These are phyloP conservation scores for Leccinum griseonigrum DNA, from an alignment of 1,284 basidiomycete species.

Conservation along the genomic window DNA sequence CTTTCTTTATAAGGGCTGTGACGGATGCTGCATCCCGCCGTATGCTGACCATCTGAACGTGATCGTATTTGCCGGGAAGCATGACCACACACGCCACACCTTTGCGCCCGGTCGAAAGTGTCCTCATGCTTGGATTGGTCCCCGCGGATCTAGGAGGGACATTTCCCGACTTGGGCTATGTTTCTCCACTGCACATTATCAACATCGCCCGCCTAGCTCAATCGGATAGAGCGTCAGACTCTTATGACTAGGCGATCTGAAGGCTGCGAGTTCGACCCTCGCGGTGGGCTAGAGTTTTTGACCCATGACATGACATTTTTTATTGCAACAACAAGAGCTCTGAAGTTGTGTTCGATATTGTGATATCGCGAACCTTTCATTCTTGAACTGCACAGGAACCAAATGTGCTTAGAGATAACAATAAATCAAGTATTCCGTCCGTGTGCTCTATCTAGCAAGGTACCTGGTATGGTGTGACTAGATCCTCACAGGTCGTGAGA, in stretches of 20 bases:
- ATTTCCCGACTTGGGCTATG: neutral
- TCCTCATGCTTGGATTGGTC: constrained; percentile 6
- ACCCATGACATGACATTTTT: neutral
- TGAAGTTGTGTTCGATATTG: neutral
- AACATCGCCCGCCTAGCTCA: constrained; percentile 73
- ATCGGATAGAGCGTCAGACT: constrained; percentile 88
- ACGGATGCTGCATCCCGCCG: constrained; percentile 16
- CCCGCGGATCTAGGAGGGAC: neutral
- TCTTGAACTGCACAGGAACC: neutral
- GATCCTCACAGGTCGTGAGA: neutral
- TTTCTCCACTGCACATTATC: neutral
- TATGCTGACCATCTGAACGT: constrained; percentile 2
- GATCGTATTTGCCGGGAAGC: constrained; percentile 13
- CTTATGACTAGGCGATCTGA: constrained; percentile 56
- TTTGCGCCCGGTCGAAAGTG: constrained; percentile 22
- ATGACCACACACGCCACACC: constrained; percentile 22
- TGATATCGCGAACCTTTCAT: neutral
- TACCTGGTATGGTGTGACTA: constrained; percentile 7
- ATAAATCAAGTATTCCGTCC: constrained; percentile 23
- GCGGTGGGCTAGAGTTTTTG: constrained; percentile 59
- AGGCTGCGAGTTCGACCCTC: constrained; percentile 92
- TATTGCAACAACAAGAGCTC: neutral
- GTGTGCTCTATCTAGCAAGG: constrained; percentile 9
- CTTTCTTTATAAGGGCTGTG: constrained; percentile 16
- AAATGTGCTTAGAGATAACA: constrained; percentile 17